A percentile compares a stretch with the other conserved stretches of the same genome.
Conservation (phyloP, 2,329 filamentous ascomycete species). For the Fusarium veterinarium region DNA sequence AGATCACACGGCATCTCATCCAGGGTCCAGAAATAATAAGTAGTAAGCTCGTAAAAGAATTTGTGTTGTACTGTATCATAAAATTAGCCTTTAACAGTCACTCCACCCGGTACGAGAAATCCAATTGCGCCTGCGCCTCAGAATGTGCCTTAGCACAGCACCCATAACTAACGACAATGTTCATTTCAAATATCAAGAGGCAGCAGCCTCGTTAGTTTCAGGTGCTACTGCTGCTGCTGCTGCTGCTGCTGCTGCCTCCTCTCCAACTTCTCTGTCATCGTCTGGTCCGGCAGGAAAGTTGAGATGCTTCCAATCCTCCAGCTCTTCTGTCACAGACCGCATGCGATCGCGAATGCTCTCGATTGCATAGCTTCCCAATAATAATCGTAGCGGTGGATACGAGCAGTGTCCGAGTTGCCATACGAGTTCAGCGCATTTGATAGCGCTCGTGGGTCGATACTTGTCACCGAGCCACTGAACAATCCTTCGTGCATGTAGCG, state of each 20-base stretch:
- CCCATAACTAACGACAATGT: background rate
- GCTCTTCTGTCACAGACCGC: conserved; percentile 91
- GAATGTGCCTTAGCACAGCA: background rate
- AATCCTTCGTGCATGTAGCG: conserved; percentile 89
- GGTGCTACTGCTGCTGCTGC: background rate
- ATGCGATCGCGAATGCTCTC: conserved; percentile 94
- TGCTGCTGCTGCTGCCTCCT: conserved; percentile 13
- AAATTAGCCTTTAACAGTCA: conserved; percentile 6
- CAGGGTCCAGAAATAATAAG: conserved; percentile 16
- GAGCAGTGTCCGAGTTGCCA: conserved; percentile 96
- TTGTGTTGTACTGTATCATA: conserved; percentile 11
- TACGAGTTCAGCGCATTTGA: conserved; percentile 91
- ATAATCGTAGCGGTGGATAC: conserved; percentile 87
- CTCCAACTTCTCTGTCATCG: conserved; percentile 40
- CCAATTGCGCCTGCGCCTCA: background rate
- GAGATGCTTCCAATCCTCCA: conserved; percentile 92
- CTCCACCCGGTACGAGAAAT: conserved; percentile 4
- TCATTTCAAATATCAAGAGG: conserved; percentile 14
- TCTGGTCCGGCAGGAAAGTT: conserved; percentile 66
- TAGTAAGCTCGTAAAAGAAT: conserved; percentile 25
- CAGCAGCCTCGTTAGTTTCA: conserved; percentile 23
- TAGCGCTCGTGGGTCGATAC: conserved; percentile 85
- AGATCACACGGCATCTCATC: conserved; percentile 6
- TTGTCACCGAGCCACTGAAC: conserved; percentile 94
- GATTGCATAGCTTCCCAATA: conserved; percentile 94